A percentile compares a stretch with the other conserved stretches of the same genome.
phyloP scores from a whole-genome alignment of 1,139 yeast species.

The Kodamaea derodonti region DNA sequence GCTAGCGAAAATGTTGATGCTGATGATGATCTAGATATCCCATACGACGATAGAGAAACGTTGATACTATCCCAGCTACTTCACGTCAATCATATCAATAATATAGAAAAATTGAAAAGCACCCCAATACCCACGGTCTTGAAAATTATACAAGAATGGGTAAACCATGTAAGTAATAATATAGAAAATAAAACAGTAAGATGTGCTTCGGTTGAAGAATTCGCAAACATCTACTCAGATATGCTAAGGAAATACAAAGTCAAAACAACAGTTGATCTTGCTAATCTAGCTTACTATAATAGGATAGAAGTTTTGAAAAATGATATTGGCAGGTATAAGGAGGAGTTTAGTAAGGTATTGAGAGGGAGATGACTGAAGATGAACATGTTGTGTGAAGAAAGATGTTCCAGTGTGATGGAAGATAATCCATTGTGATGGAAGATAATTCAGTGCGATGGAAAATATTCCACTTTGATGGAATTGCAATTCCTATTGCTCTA shows the following conservation, averaged over 20 bases:
- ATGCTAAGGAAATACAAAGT: constrained; percentile 16
- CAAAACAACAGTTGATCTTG: constrained; percentile 20
- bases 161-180: constrained; percentile 15
- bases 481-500: too few relatives aligned
- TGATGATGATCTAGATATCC: too few relatives aligned
- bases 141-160: constrained; percentile 16
- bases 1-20: too few relatives aligned
- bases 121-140: constrained; percentile 10
- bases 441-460: too few relatives aligned
- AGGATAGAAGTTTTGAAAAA: constrained; percentile 18
- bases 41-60: constrained; percentile 17
- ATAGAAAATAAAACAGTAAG: constrained; percentile 10
- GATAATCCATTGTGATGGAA: too few relatives aligned
- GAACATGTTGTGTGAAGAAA: too few relatives aligned
- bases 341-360: constrained; percentile 10
- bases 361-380: background rate
- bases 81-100: constrained; percentile 17
- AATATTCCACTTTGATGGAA: too few relatives aligned
- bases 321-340: constrained; percentile 11
- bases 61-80: constrained; percentile 22
- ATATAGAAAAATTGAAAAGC: constrained; percentile 12
- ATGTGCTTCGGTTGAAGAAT: constrained; percentile 11
- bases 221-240: constrained; percentile 13
- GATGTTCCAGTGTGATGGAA: too few relatives aligned
- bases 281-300: constrained; percentile 17